Conservation (phyloP, 805 yeast species). For the Ogataea angusta region DNA sequence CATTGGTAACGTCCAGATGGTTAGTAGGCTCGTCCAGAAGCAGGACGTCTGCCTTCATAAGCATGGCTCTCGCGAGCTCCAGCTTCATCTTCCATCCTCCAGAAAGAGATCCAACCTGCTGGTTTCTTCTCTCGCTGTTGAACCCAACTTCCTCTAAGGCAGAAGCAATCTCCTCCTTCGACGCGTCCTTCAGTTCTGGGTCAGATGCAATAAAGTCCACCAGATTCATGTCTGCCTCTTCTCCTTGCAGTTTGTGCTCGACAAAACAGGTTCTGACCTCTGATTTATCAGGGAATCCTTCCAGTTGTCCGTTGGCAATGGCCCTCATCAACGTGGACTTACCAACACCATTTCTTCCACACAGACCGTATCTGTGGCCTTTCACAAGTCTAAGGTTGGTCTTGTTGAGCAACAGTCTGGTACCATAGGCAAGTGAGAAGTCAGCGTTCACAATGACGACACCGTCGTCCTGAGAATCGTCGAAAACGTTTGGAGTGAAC, state of each 20-base stretch:
- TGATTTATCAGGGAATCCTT: slow-evolving; percentile 92
- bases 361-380: slow-evolving; percentile 96
- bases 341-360: slow-evolving; percentile 99
- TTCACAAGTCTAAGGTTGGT: slow-evolving; percentile 81
- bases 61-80: slow-evolving; percentile 98
- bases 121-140: slow-evolving; percentile 83
- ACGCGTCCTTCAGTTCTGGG: slow-evolving; percentile 67
- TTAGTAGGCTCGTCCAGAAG: slow-evolving; percentile 97
- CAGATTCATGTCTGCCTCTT: slow-evolving; percentile 86
- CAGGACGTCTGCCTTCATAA: slow-evolving; percentile 93
- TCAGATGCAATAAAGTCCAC: slow-evolving; percentile 86
- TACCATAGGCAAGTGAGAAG: slow-evolving; percentile 95
- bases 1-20: slow-evolving; percentile 93
- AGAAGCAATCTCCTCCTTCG: slow-evolving; percentile 64
- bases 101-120: slow-evolving; percentile 88
- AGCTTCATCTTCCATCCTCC: slow-evolving; percentile 99
- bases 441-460: slow-evolving; percentile 90
- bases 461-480: slow-evolving; percentile 71
- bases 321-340: slow-evolving; percentile 97
- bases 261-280: slow-evolving; percentile 91
- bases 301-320: slow-evolving; percentile 92
- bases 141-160: slow-evolving; percentile 88
- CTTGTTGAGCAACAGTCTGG: slow-evolving; percentile 93
- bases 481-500: slow-evolving; percentile 52
- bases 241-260: slow-evolving; percentile 94